These are phyloP conservation scores for Amoebophrya sp. DNA, from an alignment of 169 alveolate genomes.

Conservation along the genomic window DNA sequence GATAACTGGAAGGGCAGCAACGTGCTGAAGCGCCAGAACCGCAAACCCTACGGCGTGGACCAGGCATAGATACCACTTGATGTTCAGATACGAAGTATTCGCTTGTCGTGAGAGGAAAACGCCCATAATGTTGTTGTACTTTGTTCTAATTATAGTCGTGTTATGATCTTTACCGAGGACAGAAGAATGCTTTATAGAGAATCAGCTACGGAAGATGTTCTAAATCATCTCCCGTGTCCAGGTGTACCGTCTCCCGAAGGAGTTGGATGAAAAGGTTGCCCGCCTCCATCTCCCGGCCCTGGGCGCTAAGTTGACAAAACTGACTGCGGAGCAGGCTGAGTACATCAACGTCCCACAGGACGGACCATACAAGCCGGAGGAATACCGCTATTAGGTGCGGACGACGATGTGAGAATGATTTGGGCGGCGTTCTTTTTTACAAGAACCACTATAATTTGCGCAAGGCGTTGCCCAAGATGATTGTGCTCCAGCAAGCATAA, in stretches of 20 bases:
- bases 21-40: constrained; percentile 14
- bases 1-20: constrained; percentile 56
- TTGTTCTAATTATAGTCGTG: neutral
- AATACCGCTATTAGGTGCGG: constrained; percentile 78
- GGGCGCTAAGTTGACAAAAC: constrained; percentile 84
- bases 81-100: neutral
- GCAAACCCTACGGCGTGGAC: neutral
- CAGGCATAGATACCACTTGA: neutral
- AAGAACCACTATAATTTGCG: no score
- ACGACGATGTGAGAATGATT: no score
- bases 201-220: constrained; percentile 60
- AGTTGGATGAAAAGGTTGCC: constrained; percentile 95
- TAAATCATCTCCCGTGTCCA: no score
- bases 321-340: constrained; percentile 83
- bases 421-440: no score
- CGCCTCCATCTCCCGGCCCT: constrained; percentile 86
- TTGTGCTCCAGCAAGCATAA: no score
- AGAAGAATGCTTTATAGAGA: neutral
- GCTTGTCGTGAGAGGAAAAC: neutral
- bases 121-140: neutral
- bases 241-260: constrained; percentile 88
- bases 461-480: no score
- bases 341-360: constrained; percentile 79
- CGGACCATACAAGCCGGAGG: constrained; percentile 92
- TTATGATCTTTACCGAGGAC: neutral